Evolutionary conservation across 116 monocot genomes (phyloP), one percentile per base, ranked within the genome.

Genomic region (Iris pallida): DNA sequence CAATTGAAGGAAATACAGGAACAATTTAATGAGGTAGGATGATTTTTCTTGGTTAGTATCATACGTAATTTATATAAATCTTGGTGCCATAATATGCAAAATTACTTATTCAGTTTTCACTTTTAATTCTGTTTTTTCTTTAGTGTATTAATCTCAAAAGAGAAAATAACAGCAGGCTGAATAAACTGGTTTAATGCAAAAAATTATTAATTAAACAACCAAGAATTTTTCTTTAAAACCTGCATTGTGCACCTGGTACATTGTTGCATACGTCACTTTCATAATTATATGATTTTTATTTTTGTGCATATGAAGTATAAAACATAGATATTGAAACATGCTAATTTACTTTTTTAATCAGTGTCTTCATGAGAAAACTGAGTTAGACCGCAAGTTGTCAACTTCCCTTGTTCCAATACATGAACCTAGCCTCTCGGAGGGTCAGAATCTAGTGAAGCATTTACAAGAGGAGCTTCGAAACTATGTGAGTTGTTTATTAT

Each of bases 401-500:
- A 76, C 48, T 55, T 76, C 16, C 13, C 42, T 59, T 74, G 48
- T 69, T 47, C 59, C 74, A 57, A 55, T 61, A 18, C 41, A 53
- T 17, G 64, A 65, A 57, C 60, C 20, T 78, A 54, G 71, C 69
- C 49, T 76, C 14, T 65, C 75, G 19, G 89, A 91, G 17, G 59
- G 72, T 41, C 72, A 84, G 53, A 81, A 53, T 57, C 73, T 91
- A 71, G 79, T 96, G 65, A 89, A 83, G 74, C 86, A 89, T 81
- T 83, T 96, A 20, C 86, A 87, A 67, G 96, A 92, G 57, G 89
- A 96, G 70, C 82, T 96, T 49, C 80, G 81, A 18, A 79, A 85
- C 47, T 85, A 84, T 81, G 96, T 96, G 70, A 87, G 85, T 64
- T 64, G 9, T 17, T 68, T 61, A 59, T 43, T 20, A 61, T 42